phyloP scores from a whole-genome alignment of 306 rosid species.

The Cucurbita pepo region DNA sequence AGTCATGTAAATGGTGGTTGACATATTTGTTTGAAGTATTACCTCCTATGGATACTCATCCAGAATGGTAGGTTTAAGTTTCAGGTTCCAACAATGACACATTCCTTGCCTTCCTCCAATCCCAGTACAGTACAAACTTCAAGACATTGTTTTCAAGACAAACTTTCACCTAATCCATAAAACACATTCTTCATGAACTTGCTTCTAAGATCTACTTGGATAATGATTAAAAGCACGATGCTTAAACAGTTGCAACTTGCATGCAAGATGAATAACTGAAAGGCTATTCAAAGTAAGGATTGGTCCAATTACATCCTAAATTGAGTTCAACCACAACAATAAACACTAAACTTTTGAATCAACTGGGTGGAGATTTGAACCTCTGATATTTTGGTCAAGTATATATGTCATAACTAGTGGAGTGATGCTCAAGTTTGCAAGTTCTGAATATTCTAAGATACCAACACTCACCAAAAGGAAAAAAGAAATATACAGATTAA shows the following conservation, averaged over 20 bases:
- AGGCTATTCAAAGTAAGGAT: not conserved
- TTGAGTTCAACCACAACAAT: not conserved
- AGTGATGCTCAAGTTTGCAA: too few relatives aligned
- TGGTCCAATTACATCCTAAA: not conserved
- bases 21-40: not conserved
- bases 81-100: slow-evolving; percentile 87
- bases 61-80: slow-evolving; percentile 76
- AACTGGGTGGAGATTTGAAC: too few relatives aligned
- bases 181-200: not conserved
- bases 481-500: not conserved
- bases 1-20: not conserved
- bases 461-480: not conserved
- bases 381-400: too few relatives aligned
- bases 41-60: slow-evolving; percentile 92
- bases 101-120: slow-evolving; percentile 66
- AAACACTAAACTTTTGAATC: not conserved
- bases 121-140: slow-evolving; percentile 64
- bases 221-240: not conserved
- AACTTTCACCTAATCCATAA: not conserved
- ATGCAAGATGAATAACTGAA: not conserved
- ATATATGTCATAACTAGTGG: too few relatives aligned
- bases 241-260: not conserved
- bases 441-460: not conserved
- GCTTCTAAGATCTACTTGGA: not conserved
- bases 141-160: slow-evolving; percentile 2